Conservation (phyloP, 305 asterid genomes). For the Solanum hybrid region DNA sequence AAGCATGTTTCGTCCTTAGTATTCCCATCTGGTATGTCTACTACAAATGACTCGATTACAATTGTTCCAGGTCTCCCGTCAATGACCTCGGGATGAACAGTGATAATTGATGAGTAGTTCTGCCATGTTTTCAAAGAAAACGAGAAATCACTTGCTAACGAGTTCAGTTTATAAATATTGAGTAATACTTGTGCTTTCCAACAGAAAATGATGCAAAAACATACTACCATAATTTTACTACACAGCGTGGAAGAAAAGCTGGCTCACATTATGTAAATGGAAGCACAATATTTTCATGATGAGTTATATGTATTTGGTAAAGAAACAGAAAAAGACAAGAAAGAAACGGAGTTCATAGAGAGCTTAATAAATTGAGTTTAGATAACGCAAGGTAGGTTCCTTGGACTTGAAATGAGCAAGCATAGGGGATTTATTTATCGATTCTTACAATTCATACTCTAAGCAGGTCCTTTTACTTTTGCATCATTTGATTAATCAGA, state of each 20-base stretch:
- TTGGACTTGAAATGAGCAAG: background rate
- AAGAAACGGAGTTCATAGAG: background rate
- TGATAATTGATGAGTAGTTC: constrained; percentile 71
- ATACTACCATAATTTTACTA: background rate
- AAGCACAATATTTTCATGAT: background rate
- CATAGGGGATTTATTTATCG: background rate
- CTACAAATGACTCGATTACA: constrained; percentile 80
- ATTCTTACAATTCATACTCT: background rate
- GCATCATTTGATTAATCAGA: background rate
- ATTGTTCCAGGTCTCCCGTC: constrained; percentile 77
- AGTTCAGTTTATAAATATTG: background rate
- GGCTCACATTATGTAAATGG: background rate
- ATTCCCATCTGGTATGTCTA: constrained; percentile 81
- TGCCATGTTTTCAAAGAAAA: constrained; percentile 21
- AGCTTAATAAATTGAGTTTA: background rate
- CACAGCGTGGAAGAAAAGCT: background rate
- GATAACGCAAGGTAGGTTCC: background rate
- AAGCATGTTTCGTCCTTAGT: constrained; percentile 80
- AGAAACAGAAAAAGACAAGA: background rate
- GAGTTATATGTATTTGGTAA: background rate
- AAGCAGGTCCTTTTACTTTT: background rate
- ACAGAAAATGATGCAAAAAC: background rate
- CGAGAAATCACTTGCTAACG: background rate
- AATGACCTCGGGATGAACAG: constrained; percentile 69
- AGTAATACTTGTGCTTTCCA: background rate